Percentiles rank a stretch among this genome's conserved stretches.
phyloP scores from a whole-genome alignment of 2,329 filamentous ascomycete genomes.

The Colletotrichum lindemuthianum region DNA sequence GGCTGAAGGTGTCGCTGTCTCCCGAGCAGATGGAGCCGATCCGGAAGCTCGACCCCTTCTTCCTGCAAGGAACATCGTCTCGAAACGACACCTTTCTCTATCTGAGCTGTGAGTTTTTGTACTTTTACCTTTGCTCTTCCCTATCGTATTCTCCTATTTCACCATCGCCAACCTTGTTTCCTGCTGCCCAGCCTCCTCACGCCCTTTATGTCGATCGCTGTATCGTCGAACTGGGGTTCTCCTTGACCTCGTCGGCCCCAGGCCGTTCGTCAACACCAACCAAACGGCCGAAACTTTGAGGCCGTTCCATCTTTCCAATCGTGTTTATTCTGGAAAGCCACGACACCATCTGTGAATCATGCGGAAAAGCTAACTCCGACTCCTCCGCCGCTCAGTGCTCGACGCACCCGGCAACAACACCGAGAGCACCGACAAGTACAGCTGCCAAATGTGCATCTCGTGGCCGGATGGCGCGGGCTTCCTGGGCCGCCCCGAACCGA shows the following conservation, averaged over 20 bases:
- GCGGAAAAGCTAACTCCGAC: constrained; percentile 6
- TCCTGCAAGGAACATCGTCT: constrained; percentile 64
- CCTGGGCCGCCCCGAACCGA: constrained; percentile 41
- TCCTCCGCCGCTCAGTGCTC: constrained; percentile 49
- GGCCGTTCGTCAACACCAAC: neutral
- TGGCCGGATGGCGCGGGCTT: constrained; percentile 57
- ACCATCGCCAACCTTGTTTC: too few species aligned
- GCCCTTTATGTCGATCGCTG: neutral
- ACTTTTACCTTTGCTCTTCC: neutral
- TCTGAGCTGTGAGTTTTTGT: constrained; percentile 55
- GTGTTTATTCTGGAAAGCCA: neutral
- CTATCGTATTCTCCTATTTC: neutral
- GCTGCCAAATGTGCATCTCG: constrained; percentile 60
- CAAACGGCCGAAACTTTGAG: neutral
- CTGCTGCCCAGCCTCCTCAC: too few species aligned
- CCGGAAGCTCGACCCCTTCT: constrained; percentile 60
- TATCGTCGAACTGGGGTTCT: constrained; percentile 1
- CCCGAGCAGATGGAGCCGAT: constrained; percentile 54
- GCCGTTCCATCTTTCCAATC: neutral
- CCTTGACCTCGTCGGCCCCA: neutral
- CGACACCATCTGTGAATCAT: neutral
- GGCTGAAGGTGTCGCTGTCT: constrained; percentile 54
- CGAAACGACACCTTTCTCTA: constrained; percentile 62
- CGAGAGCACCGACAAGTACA: constrained; percentile 46
- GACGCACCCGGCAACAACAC: constrained; percentile 57